A percentile compares a stretch with the other conserved stretches of the same genome.
phyloP scores from a whole-genome alignment of 1,284 basidiomycete genomes.

The Ustilago cynodontis region DNA sequence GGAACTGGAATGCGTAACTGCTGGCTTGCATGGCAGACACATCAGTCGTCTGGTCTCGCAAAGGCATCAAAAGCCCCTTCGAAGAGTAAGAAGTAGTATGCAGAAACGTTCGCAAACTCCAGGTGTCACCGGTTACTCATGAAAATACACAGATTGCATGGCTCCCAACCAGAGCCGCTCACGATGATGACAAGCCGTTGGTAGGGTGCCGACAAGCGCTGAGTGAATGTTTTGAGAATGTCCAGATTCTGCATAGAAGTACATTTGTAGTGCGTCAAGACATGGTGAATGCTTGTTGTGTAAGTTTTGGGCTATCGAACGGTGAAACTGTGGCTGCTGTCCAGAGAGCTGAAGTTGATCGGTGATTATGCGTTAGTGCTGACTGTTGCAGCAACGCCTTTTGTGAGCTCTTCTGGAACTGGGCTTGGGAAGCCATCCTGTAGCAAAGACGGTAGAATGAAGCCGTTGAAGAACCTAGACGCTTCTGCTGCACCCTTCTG shows the following conservation, averaged over 20 bases:
- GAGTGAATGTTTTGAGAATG: constrained; percentile 6
- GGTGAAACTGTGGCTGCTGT: neutral
- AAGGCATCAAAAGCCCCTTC: neutral
- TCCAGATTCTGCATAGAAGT: constrained; percentile 29
- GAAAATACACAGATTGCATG: neutral
- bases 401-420: constrained; percentile 35
- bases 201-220: too few species aligned
- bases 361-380: constrained; percentile 10
- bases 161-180: neutral
- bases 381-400: constrained; percentile 7
- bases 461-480: constrained; percentile 32
- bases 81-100: constrained; percentile 1
- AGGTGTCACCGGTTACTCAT: neutral
- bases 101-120: too few species aligned
- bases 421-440: constrained; percentile 37
- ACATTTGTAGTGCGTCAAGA: constrained; percentile 34
- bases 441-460: constrained; percentile 33
- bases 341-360: neutral
- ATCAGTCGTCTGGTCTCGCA: neutral
- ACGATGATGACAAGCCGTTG: too few species aligned
- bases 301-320: neutral
- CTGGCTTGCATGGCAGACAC: constrained; percentile 33
- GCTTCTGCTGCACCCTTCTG: constrained; percentile 48
- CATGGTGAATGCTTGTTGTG: constrained; percentile 14
- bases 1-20: constrained; percentile 59